A percentile compares a stretch with the other conserved stretches of the same genome.
Evolutionary conservation across 2,329 filamentous ascomycete genomes (phyloP).

Genomic region (Acephala macrosclerotiorum): DNA sequence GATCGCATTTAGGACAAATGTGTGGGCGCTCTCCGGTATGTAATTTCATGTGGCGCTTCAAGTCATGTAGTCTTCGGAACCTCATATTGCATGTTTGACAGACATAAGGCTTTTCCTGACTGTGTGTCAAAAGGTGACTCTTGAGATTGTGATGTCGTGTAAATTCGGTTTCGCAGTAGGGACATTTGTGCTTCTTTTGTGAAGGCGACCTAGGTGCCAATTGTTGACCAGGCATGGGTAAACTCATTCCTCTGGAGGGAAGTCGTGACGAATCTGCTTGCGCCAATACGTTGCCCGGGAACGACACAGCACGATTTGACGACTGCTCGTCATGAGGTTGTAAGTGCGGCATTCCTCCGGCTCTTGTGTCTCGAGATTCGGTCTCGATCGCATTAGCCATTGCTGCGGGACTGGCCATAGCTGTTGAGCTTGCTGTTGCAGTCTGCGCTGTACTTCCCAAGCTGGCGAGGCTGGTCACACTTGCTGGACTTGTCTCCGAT

Average conservation of each 20-base stretch:
- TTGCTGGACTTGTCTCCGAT: constrained; percentile 42
- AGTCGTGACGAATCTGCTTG: constrained; percentile 38
- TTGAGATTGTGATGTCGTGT: constrained; percentile 98
- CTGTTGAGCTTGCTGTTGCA: constrained; percentile 43
- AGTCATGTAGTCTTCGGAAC: constrained; percentile 90
- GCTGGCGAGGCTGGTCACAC: constrained; percentile 43
- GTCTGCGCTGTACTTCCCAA: constrained; percentile 43
- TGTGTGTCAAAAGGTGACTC: constrained; percentile 95
- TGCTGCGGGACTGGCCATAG: constrained; percentile 41
- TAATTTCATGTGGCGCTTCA: constrained; percentile 95
- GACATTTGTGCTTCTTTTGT: constrained; percentile 93
- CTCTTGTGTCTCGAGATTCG: constrained; percentile 36
- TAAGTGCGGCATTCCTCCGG: constrained; percentile 29
- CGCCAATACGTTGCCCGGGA: constrained; percentile 41
- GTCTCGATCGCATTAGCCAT: constrained; percentile 37
- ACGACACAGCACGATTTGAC: constrained; percentile 41
- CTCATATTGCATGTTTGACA: constrained; percentile 93
- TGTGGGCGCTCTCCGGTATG: constrained; percentile 97
- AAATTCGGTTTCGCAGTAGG: constrained; percentile 95
- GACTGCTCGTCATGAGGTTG: constrained; percentile 39
- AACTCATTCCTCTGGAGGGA: constrained; percentile 60
- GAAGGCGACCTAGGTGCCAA: constrained; percentile 71
- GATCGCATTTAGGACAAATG: constrained; percentile 91
- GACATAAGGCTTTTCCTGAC: constrained; percentile 96
- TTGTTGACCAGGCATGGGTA: constrained; percentile 59